A percentile compares a stretch with the other conserved stretches of the same genome.
Evolutionary conservation across 495 filamentous ascomycete species (phyloP).

Genomic region (Xylaria sp.): DNA sequence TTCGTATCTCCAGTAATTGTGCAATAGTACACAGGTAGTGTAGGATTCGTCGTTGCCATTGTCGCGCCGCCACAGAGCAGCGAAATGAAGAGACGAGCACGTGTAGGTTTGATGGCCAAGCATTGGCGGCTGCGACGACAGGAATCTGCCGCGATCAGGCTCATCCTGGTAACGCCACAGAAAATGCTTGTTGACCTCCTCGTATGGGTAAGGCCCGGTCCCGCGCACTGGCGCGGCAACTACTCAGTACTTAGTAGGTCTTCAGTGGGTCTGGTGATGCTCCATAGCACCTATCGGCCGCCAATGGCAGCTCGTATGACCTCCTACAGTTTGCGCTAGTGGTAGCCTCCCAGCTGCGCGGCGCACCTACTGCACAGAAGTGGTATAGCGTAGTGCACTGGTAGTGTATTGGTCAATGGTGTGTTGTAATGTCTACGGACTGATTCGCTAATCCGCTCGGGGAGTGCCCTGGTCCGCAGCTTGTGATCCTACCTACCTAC

Average conservation of each 20-base stretch:
- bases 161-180: constrained; percentile 9
- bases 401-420: not conserved
- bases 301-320: not conserved
- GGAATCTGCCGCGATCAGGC: constrained; percentile 8
- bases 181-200: constrained; percentile 20
- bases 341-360: not conserved
- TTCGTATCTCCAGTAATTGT: not conserved
- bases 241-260: no score
- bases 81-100: constrained; percentile 25
- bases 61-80: not conserved
- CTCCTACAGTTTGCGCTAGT: not conserved
- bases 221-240: not conserved
- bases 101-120: constrained; percentile 37
- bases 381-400: not conserved
- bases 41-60: not conserved
- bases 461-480: not conserved
- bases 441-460: constrained; percentile 13
- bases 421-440: not conserved
- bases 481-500: not conserved
- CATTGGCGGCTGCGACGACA: constrained; percentile 18
- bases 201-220: not conserved
- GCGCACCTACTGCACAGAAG: no score
- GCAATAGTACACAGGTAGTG: not conserved
- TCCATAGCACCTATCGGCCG: not conserved
- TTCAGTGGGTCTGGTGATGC: not conserved